Conservation (phyloP, 352 stramenopile species). For the Globisporangium barbulae region DNA sequence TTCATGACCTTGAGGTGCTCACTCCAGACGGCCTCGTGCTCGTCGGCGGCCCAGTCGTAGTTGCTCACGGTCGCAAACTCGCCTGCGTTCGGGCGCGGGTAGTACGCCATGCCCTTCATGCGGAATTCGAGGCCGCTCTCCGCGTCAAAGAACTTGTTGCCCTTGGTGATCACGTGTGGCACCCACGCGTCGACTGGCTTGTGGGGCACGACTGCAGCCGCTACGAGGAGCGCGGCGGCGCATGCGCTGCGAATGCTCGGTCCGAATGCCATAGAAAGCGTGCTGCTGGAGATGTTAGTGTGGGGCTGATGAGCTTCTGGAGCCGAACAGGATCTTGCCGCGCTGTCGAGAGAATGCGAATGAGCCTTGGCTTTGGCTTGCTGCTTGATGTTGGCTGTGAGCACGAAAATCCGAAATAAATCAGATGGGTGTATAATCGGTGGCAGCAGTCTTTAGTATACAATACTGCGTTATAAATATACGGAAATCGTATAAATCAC, state of each 20-base stretch:
- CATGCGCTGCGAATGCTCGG: constrained; percentile 1
- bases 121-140: constrained; percentile 50
- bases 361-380: neutral
- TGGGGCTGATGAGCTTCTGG: neutral
- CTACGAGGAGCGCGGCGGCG: constrained; percentile 5
- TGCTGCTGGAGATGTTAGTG: neutral
- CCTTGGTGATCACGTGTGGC: constrained; percentile 44
- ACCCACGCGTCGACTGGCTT: constrained; percentile 14
- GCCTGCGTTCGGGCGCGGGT: constrained; percentile 59
- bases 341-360: constrained; percentile 5
- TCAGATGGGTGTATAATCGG: neutral
- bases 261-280: neutral
- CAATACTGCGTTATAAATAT: neutral
- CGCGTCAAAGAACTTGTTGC: constrained; percentile 72
- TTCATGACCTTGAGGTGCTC: constrained; percentile 46
- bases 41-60: constrained; percentile 63
- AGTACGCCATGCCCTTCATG: constrained; percentile 72
- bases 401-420: constrained; percentile 7
- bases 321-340: neutral
- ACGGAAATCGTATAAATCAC: neutral
- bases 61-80: constrained; percentile 34
- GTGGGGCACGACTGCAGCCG: neutral
- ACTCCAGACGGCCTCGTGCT: constrained; percentile 52
- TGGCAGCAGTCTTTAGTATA: neutral
- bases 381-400: neutral